Evolutionary conservation across 306 rosid genomes (phyloP), one percentile per base, ranked within the genome.

Genomic region (Neltuma alba): DNA sequence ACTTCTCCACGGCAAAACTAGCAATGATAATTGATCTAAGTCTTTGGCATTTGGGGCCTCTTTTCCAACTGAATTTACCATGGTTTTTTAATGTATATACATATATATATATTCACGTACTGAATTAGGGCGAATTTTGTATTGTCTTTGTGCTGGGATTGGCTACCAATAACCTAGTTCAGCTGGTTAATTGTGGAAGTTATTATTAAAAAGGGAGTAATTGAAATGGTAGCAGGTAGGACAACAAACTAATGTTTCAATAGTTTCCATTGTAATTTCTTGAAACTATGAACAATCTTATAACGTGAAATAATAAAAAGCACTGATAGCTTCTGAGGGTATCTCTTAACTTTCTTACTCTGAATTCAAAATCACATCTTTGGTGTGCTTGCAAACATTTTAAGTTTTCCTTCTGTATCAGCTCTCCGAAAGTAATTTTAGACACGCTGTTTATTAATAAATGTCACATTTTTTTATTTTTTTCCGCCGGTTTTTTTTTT

Each of bases 81-180:
- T 57, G 33, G 63, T 23, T n/a, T n/a, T n/a, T n/a, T n/a, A n/a
- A n/a, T n/a, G n/a, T n/a, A n/a, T n/a, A n/a, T n/a, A n/a, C n/a
- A n/a, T n/a, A n/a, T n/a, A n/a, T n/a, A n/a, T n/a, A n/a, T n/a
- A n/a, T n/a, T 30, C 1, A 31, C 11, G n/a, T 31, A 33, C 28
- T 63, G 75, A 74, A 23, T 61, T 75, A 16, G 70, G 71, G 76
- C 45, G 47, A 67, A 60, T 70, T 80, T 27, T 27, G 40, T 41
- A 18, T 69, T 75, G 34, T 79, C 42, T 80, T 71, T 76, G 23
- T 31, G 21, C 25, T n/a, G 28, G 7, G 20, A 16, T 48, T 57
- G 38, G 72, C 76, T 36, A 28, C 31, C 66, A 42, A 55, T 33
- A 74, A 67, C 42, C 36, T 74, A 11, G 20, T 57, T 28, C 76